Evolutionary conservation across 2,329 filamentous ascomycete species (phyloP).

Genomic region (Pseudocercospora eumusae): DNA sequence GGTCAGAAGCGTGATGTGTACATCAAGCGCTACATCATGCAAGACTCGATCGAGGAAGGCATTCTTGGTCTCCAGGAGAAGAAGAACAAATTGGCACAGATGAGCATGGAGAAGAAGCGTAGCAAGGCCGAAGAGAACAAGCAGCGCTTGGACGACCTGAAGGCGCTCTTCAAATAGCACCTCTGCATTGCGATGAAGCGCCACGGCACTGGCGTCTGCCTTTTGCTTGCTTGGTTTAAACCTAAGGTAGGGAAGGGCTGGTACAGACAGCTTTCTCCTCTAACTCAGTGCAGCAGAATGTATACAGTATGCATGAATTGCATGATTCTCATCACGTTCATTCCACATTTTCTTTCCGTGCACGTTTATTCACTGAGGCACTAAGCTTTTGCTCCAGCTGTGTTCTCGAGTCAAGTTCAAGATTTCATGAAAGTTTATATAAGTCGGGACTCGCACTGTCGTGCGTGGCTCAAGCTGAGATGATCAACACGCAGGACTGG

Average conservation of each 20-base stretch:
- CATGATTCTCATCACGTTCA: not conserved
- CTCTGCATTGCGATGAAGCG: not conserved
- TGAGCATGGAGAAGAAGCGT: conserved; percentile 70
- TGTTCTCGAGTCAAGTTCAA: not conserved
- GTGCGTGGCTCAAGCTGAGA: not conserved
- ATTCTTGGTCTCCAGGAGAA: conserved; percentile 87
- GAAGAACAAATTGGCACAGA: conserved; percentile 84
- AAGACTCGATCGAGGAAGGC: conserved; percentile 86
- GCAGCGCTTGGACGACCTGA: conserved; percentile 63
- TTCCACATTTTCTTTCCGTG: not conserved
- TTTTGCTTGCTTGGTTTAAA: not conserved
- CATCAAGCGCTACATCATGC: conserved; percentile 90
- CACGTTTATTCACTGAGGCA: not conserved
- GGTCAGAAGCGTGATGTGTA: conserved; percentile 86
- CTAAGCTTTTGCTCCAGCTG: no score
- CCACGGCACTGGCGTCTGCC: not conserved
- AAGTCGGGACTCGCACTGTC: not conserved
- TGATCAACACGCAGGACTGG: not conserved
- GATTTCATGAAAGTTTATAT: not conserved
- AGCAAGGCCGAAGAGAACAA: conserved; percentile 64
- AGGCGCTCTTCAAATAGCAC: conserved; percentile 55
- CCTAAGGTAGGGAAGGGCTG: not conserved
- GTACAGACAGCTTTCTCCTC: not conserved
- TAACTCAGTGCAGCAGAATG: not conserved
- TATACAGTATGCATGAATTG: not conserved